Conservation (phyloP, 495 filamentous ascomycete species). For the Lepraria neglecta region DNA sequence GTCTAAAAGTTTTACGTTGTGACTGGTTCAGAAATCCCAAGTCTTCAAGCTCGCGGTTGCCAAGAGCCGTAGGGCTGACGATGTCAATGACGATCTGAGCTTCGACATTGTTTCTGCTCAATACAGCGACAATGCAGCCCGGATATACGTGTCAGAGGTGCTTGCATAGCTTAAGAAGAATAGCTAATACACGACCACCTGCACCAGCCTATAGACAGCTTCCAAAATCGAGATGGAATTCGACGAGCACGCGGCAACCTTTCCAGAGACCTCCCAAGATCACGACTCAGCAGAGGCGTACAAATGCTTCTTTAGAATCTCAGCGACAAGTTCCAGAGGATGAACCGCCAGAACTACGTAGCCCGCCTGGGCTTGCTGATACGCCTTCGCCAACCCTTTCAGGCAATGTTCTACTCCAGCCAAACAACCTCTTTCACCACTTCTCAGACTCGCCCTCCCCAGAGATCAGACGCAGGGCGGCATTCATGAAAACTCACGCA, state of each 20-base stretch:
- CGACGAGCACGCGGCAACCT: neutral
- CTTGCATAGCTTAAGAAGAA: constrained; percentile 18
- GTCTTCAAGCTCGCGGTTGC: neutral
- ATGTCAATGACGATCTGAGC: constrained; percentile 10
- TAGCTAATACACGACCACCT: neutral
- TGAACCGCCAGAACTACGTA: constrained; percentile 12
- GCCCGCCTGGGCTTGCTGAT: constrained; percentile 2
- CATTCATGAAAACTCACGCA: constrained; percentile 82
- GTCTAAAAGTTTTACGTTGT: neutral
- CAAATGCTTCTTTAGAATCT: constrained; percentile 10
- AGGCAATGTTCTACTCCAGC: constrained; percentile 50
- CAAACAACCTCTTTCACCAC: constrained; percentile 85
- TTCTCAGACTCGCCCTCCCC: constrained; percentile 82
- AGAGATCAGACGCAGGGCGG: constrained; percentile 75
- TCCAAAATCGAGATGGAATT: constrained; percentile 1
- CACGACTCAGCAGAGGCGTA: constrained; percentile 13
- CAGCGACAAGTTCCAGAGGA: constrained; percentile 7
- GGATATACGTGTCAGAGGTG: constrained; percentile 29
- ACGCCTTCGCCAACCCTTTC: constrained; percentile 11
- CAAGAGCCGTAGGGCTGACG: constrained; percentile 8
- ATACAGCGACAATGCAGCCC: constrained; percentile 4
- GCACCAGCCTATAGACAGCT: constrained; percentile 3
- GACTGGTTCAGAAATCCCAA: neutral
- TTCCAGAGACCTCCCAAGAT: constrained; percentile 9
- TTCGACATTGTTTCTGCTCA: neutral